Evolutionary conservation across 176 grass and related monocot species (phyloP).

Genomic region (Ampelocalamus luodianensis): DNA sequence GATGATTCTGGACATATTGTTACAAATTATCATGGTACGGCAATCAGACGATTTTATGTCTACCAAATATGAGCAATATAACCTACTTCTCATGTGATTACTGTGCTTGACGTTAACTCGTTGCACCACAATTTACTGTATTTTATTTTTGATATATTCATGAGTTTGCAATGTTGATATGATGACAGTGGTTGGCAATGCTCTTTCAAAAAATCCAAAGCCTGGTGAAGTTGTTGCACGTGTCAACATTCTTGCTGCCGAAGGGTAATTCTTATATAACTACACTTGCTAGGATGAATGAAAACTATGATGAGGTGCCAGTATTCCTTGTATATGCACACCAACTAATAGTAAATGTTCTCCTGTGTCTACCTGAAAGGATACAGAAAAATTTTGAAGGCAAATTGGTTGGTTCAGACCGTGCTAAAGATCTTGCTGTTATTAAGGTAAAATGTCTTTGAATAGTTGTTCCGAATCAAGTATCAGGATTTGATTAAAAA

Average conservation of each 20-base stretch:
- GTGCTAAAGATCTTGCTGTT: constrained; percentile 88
- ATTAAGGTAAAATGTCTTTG: constrained; percentile 66
- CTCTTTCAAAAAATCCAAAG: constrained; percentile 83
- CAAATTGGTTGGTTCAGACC: constrained; percentile 89
- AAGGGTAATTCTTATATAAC: constrained; percentile 64
- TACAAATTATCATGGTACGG: constrained; percentile 99
- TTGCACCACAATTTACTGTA: background rate
- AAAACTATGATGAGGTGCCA: background rate
- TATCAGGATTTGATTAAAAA: background rate
- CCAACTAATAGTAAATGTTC: constrained; percentile 33
- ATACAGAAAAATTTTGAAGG: constrained; percentile 96
- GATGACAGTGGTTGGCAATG: constrained; percentile 84
- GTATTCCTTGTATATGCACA: constrained; percentile 23
- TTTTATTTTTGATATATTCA: constrained; percentile 26
- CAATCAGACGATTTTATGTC: constrained; percentile 11
- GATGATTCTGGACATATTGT: constrained; percentile 86
- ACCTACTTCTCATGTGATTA: constrained; percentile 7
- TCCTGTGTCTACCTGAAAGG: constrained; percentile 53
- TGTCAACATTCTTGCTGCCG: constrained; percentile 87
- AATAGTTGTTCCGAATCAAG: constrained; percentile 21
- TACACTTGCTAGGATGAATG: constrained; percentile 20
- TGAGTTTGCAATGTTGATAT: constrained; percentile 20
- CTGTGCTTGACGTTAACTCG: background rate
- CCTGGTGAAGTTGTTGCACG: constrained; percentile 88
- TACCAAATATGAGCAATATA: constrained; percentile 30